Conservation (phyloP, 108 stramenopile species). For the Epithemia pelagica region DNA sequence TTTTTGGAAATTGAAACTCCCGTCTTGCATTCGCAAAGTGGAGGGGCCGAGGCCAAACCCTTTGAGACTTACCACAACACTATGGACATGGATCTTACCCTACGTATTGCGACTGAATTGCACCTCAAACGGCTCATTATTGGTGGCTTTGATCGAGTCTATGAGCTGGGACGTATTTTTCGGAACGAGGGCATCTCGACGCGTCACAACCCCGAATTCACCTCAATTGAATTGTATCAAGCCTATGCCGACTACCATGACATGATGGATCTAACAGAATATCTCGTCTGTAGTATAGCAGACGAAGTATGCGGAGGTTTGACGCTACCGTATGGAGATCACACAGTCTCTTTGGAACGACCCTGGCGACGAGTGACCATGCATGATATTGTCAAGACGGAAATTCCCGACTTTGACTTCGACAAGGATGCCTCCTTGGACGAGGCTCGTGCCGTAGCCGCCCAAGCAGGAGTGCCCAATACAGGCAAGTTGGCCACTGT, state of each 20-base stretch:
- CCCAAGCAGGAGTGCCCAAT: slow-evolving; percentile 63
- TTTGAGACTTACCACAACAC: slow-evolving; percentile 97
- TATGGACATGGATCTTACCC: slow-evolving; percentile 86
- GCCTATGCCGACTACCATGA: slow-evolving; percentile 96
- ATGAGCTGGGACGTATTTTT: slow-evolving; percentile 97
- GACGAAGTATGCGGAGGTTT: slow-evolving; percentile 65
- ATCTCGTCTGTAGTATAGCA: slow-evolving; percentile 76
- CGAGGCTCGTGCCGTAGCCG: slow-evolving; percentile 68
- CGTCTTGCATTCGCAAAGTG: slow-evolving; percentile 85
- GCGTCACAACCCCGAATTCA: slow-evolving; percentile 99
- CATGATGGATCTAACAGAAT: slow-evolving; percentile 96
- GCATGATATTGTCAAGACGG: slow-evolving; percentile 93
- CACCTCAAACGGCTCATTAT: slow-evolving; percentile 94
- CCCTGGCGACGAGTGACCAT: slow-evolving; percentile 96
- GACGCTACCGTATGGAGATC: slow-evolving; percentile 75
- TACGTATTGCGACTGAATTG: slow-evolving; percentile 99
- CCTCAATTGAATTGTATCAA: slow-evolving; percentile 96
- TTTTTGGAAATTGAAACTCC: slow-evolving; percentile 99
- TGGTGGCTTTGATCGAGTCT: slow-evolving; percentile 96
- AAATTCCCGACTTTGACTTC: slow-evolving; percentile 87
- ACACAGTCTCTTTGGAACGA: slow-evolving; percentile 73
- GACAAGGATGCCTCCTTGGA: slow-evolving; percentile 56
- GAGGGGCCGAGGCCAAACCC: slow-evolving; percentile 97
- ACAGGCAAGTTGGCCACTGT: slow-evolving; percentile 56
- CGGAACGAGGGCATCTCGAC: slow-evolving; percentile 99